Percentiles rank a stretch among this genome's conserved stretches.
Conservation (phyloP, 2,329 filamentous ascomycete genomes). For the Fusarium buharicum region DNA sequence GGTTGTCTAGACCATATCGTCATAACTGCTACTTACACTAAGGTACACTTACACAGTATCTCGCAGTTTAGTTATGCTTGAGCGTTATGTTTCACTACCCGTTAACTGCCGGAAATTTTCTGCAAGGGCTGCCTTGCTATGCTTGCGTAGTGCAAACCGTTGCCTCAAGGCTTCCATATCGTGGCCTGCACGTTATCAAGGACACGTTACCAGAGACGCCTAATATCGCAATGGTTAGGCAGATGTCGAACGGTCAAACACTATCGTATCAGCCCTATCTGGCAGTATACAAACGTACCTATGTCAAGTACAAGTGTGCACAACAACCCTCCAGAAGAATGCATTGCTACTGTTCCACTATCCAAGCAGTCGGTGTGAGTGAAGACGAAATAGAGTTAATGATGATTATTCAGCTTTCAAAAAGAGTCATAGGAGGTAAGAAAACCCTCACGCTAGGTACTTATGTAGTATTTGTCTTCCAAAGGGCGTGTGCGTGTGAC, state of each 20-base stretch:
- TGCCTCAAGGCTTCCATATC: constrained; percentile 36
- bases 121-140: constrained; percentile 21
- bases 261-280: constrained; percentile 23
- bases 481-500: constrained; percentile 36
- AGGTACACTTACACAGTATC: not conserved
- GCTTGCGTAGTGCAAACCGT: constrained; percentile 16
- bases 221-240: constrained; percentile 1
- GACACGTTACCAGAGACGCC: constrained; percentile 11
- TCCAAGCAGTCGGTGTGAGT: constrained; percentile 16
- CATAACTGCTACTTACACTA: not conserved
- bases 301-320: not conserved
- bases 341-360: constrained; percentile 7
- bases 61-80: constrained; percentile 17
- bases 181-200: constrained; percentile 5
- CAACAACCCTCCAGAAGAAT: not conserved
- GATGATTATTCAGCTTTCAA: not conserved
- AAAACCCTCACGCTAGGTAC: constrained; percentile 31
- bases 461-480: constrained; percentile 26
- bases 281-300: not conserved
- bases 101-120: constrained; percentile 6
- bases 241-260: not conserved
- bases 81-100: constrained; percentile 19
- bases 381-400: constrained; percentile 5
- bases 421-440: constrained; percentile 12
- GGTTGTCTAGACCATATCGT: constrained; percentile 11